Base-by-base conservation (phyloP, 495 filamentous ascomycete species). In the Chaetomium fimeti region DNA sequence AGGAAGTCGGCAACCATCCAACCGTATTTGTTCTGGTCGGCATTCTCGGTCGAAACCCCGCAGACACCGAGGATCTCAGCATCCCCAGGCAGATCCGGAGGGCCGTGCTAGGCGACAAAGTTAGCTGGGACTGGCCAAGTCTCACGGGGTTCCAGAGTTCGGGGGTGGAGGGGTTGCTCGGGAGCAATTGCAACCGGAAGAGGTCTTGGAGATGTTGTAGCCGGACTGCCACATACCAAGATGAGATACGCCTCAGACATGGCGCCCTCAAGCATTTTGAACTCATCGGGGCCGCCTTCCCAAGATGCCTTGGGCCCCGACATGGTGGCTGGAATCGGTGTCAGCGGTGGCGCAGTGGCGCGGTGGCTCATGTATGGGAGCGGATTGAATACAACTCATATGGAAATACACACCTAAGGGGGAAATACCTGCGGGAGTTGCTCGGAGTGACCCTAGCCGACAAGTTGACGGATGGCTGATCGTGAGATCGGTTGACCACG, bases 1-100 rank as follows among this genome's bases (percentile, higher is more conserved):
- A 79, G 45, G 55, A 77, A 78, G 61, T 79, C 76, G 29, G 68
- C 57, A 6, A 74, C 69, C 22, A 77, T 75, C 74, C 75, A 79
- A 42, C 70, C 77, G 16, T 76, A 72, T 32, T 72, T 67, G 43
- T 69, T 49, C 25, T 45, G 64, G 25, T 61, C 63, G 2, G 72
- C 68, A 48, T 69, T 49, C 1, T 72, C 60, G n/a, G 59, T 32
- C 2, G 75, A 63, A 6, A 78, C 65, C 36, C 66, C 70, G 40
- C 75, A 77, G 11, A 79, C 61, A 3, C 73, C 76, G 13, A 79
- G 32, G 4, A 78, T 61, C 28, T 73, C 64, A 12, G 72, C 57
- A 38, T 70, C 18, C 0, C 6, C 22, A 2, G 63, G 61, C 20
- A 77, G 65, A 53, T 77, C 73, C 4, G 76, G 77, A 1, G 76